A percentile compares a stretch with the other conserved stretches of the same genome.
These are phyloP conservation scores for Corchorus olitorius DNA, from an alignment of 345 rosid species.

Conservation along the genomic window DNA sequence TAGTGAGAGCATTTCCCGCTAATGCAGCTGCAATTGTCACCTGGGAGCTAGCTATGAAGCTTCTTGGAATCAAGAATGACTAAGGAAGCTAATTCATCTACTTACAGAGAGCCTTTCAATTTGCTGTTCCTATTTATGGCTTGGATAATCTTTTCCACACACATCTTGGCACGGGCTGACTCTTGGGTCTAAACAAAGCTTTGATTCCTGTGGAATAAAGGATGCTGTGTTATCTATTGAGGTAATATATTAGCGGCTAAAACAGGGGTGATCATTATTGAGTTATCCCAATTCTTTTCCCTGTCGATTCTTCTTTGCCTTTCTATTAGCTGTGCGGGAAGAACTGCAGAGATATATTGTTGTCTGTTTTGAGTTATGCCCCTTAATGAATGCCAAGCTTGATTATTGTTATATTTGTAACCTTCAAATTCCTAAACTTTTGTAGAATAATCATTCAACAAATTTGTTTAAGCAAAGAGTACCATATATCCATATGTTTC, in stretches of 20 bases:
- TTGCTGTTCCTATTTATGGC: not conserved
- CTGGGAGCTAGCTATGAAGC: conserved; percentile 89
- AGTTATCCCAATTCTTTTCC: conserved; percentile 1
- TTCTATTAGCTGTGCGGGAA: not conserved
- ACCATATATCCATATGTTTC: not conserved
- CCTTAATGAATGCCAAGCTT: not conserved
- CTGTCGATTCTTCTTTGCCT: not conserved
- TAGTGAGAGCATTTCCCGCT: conserved; percentile 90
- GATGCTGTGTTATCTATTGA: not conserved
- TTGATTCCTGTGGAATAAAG: conserved; percentile 11
- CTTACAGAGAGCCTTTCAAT: conserved; percentile 2
- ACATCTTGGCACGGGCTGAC: conserved; percentile 4
- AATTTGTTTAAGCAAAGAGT: not conserved
- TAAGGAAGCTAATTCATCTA: conserved; percentile 24
- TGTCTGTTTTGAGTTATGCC: conserved; percentile 9
- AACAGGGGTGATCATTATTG: not conserved
- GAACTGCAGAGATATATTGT: not conserved
- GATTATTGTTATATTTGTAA: too few relatives aligned
- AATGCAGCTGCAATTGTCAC: conserved; percentile 95
- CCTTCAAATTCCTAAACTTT: not conserved
- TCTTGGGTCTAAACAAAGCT: conserved; percentile 14
- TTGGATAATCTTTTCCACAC: conserved; percentile 7
- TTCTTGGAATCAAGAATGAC: conserved; percentile 62
- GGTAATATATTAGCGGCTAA: not conserved
- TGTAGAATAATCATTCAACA: not conserved